A percentile compares a stretch with the other conserved stretches of the same genome.
Conservation (phyloP, 2,329 filamentous ascomycete genomes). For the Fusarium transvaalense region DNA sequence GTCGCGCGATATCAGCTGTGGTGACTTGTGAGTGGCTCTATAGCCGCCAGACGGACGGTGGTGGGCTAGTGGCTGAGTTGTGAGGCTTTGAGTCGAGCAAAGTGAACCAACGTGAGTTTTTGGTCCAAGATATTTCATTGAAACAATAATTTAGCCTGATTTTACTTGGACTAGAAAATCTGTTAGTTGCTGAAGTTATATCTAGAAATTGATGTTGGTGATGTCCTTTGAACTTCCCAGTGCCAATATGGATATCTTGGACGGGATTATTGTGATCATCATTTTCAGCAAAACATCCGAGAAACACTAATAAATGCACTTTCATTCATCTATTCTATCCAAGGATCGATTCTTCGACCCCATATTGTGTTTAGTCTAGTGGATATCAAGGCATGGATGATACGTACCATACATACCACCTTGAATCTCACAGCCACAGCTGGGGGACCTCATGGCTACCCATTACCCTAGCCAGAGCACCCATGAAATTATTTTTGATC, state of each 20-base stretch:
- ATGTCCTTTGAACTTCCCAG: background rate
- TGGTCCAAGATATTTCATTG: background rate
- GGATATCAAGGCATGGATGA: constrained; percentile 12
- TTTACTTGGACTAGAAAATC: background rate
- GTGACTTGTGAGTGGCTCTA: constrained; percentile 41
- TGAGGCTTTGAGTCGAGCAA: constrained; percentile 36
- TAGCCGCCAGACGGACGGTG: constrained; percentile 32
- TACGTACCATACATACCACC: constrained; percentile 23
- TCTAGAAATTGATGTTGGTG: background rate
- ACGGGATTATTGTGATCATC: background rate
- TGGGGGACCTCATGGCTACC: constrained; percentile 12
- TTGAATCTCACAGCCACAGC: constrained; percentile 40
- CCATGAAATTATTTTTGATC: background rate
- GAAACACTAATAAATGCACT: constrained; percentile 7
- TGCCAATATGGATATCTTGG: background rate
- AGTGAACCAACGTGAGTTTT: constrained; percentile 33
- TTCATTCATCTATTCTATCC: constrained; percentile 24
- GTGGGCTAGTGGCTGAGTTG: constrained; percentile 43
- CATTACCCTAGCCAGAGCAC: background rate
- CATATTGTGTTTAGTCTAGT: constrained; percentile 5
- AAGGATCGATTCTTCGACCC: constrained; percentile 18
- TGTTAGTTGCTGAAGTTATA: background rate
- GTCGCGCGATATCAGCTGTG: constrained; percentile 33
- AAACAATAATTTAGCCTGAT: background rate
- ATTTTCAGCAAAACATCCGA: background rate